A percentile compares a stretch with the other conserved stretches of the same genome.
Evolutionary conservation across 495 filamentous ascomycete species (phyloP).

Genomic region (Neurospora intermedia): DNA sequence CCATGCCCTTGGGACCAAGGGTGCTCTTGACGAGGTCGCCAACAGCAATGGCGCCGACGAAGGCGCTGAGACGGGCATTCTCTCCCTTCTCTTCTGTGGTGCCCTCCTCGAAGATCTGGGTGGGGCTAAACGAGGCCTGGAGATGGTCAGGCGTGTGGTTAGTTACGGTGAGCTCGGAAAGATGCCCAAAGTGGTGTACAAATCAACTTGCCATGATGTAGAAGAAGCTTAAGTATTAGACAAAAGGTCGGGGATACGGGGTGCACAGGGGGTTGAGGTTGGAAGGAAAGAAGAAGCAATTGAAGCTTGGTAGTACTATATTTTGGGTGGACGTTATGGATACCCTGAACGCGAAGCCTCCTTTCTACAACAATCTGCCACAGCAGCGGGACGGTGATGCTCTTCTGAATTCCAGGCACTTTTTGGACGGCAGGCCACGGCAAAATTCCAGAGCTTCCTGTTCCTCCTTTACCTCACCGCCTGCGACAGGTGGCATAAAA

Average conservation of each 20-base stretch:
- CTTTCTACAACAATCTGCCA: not conserved
- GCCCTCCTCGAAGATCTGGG: constrained; percentile 96
- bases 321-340: not conserved
- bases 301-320: not conserved
- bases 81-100: constrained; percentile 97
- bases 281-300: not conserved
- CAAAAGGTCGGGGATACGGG: not conserved
- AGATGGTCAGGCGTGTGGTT: not conserved
- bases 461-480: constrained; percentile 10
- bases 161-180: not conserved
- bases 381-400: not conserved
- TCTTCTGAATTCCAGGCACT: constrained; percentile 4
- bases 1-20: constrained; percentile 96
- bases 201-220: not conserved
- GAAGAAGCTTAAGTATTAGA: not conserved
- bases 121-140: constrained; percentile 64
- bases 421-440: constrained; percentile 18
- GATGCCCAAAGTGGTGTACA: not conserved
- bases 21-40: constrained; percentile 96
- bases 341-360: not conserved
- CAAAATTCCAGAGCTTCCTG: constrained; percentile 18
- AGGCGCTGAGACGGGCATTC: constrained; percentile 94
- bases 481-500: constrained; percentile 9
- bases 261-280: not conserved
- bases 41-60: constrained; percentile 95